Evolutionary conservation across 495 filamentous ascomycete species (phyloP).

Genomic region (Penicillium lividum): DNA sequence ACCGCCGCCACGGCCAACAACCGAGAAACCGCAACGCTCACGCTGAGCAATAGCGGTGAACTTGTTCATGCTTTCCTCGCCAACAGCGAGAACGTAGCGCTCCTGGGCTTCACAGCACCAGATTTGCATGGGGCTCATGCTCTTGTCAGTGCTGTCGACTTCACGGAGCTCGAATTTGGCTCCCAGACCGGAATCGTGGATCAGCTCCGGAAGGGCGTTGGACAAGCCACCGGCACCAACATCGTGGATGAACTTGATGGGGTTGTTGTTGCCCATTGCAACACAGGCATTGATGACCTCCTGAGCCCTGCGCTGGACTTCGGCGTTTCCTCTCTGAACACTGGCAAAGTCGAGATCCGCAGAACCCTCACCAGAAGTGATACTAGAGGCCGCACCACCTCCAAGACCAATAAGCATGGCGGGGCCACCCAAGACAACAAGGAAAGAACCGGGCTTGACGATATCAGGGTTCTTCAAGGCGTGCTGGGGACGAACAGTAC

Average conservation of each 20-base stretch:
- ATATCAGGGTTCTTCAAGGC: slow-evolving; percentile 77
- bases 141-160: slow-evolving; percentile 81
- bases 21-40: slow-evolving; percentile 91
- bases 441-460: slow-evolving; percentile 78
- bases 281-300: slow-evolving; percentile 95
- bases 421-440: slow-evolving; percentile 91
- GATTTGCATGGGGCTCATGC: slow-evolving; percentile 93
- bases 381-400: slow-evolving; percentile 91
- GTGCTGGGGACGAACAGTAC: slow-evolving; percentile 92
- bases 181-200: slow-evolving; percentile 86
- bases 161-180: slow-evolving; percentile 90
- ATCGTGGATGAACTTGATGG: slow-evolving; percentile 95
- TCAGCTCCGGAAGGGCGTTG: slow-evolving; percentile 89
- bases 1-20: slow-evolving; percentile 78
- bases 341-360: slow-evolving; percentile 93
- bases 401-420: slow-evolving; percentile 97
- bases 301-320: slow-evolving; percentile 91
- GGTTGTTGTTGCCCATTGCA: slow-evolving; percentile 77
- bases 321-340: slow-evolving; percentile 89
- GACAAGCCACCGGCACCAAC: slow-evolving; percentile 94
- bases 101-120: slow-evolving; percentile 98
- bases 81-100: slow-evolving; percentile 85
- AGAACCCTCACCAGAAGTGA: slow-evolving; percentile 81
- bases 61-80: slow-evolving; percentile 72
- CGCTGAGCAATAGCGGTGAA: slow-evolving; percentile 82